These are phyloP conservation scores for Starmerella vitae DNA, from an alignment of 805 yeast genomes.

Conservation along the genomic window DNA sequence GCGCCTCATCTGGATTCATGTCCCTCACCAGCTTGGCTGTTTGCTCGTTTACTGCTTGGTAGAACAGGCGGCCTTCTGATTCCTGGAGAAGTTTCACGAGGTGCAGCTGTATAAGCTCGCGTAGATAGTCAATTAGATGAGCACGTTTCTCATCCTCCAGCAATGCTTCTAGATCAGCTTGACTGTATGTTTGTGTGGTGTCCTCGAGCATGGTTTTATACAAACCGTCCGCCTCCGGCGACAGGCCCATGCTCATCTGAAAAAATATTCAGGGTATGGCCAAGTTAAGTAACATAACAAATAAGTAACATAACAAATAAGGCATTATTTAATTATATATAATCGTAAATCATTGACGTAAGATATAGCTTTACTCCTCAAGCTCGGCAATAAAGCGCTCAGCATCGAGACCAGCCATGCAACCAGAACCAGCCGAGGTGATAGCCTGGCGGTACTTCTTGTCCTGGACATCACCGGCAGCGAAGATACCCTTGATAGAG, in stretches of 20 bases:
- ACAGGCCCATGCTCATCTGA: conserved; percentile 2
- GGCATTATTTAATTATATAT: background rate
- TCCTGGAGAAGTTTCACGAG: conserved; percentile 52
- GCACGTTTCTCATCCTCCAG: conserved; percentile 33
- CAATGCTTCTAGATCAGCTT: conserved; percentile 49
- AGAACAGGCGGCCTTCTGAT: conserved; percentile 47
- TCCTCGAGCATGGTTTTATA: conserved; percentile 50
- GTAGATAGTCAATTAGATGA: conserved; percentile 33
- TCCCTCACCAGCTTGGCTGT: conserved; percentile 66
- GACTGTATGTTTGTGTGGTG: conserved; percentile 43
- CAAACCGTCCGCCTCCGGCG: conserved; percentile 37
- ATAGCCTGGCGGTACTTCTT: conserved; percentile 95
- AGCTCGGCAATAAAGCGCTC: conserved; percentile 65
- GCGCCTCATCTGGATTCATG: conserved; percentile 78
- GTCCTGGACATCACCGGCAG: conserved; percentile 99
- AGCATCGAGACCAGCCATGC: conserved; percentile 97
- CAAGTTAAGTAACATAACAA: background rate
- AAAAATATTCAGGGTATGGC: conserved; percentile 8
- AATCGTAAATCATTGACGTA: background rate
- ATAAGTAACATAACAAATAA: background rate
- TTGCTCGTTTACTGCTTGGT: conserved; percentile 55
- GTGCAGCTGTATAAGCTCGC: conserved; percentile 39
- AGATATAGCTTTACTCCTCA: conserved; percentile 18
- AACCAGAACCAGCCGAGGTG: conserved; percentile 98
- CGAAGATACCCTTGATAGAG: conserved; percentile 79